These are phyloP conservation scores for Aspergillus chevalieri DNA, from an alignment of 2,329 filamentous ascomycete species.

Conservation along the genomic window DNA sequence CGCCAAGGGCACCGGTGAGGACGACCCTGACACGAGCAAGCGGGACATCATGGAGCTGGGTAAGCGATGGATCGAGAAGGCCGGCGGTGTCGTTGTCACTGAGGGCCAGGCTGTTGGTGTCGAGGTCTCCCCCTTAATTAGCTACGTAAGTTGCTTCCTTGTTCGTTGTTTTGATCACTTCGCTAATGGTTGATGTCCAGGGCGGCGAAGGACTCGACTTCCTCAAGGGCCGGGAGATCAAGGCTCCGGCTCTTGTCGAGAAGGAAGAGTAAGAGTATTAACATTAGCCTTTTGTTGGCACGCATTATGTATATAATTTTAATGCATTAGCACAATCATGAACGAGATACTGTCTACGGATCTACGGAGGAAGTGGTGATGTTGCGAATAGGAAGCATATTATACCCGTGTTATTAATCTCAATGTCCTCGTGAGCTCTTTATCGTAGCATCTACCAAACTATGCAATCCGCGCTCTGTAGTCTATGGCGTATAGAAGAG, in stretches of 20 bases:
- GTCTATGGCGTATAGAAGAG: neutral
- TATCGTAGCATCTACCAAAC: no score
- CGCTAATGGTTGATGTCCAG: slow-evolving; percentile 26
- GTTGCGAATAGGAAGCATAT: no score
- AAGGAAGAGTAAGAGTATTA: slow-evolving; percentile 42
- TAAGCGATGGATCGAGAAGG: slow-evolving; percentile 73
- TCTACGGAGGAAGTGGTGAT: no score
- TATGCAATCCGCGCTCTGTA: neutral
- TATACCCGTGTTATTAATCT: neutral
- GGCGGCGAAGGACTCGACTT: slow-evolving; percentile 59
- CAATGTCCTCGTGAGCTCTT: neutral
- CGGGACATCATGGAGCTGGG: slow-evolving; percentile 86
- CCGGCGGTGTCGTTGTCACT: slow-evolving; percentile 67
- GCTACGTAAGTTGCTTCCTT: slow-evolving; percentile 67
- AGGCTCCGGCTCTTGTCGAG: slow-evolving; percentile 59
- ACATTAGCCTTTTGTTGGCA: no score
- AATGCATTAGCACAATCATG: neutral
- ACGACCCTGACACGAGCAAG: slow-evolving; percentile 90
- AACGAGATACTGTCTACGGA: no score
- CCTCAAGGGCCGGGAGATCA: slow-evolving; percentile 54
- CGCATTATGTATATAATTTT: neutral
- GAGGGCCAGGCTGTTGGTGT: slow-evolving; percentile 59
- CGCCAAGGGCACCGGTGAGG: slow-evolving; percentile 73
- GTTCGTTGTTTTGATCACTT: neutral
- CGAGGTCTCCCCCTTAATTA: slow-evolving; percentile 87